Evolutionary conservation across 2,329 filamentous ascomycete species (phyloP).

Genomic region (Elsinoe arachidis): DNA sequence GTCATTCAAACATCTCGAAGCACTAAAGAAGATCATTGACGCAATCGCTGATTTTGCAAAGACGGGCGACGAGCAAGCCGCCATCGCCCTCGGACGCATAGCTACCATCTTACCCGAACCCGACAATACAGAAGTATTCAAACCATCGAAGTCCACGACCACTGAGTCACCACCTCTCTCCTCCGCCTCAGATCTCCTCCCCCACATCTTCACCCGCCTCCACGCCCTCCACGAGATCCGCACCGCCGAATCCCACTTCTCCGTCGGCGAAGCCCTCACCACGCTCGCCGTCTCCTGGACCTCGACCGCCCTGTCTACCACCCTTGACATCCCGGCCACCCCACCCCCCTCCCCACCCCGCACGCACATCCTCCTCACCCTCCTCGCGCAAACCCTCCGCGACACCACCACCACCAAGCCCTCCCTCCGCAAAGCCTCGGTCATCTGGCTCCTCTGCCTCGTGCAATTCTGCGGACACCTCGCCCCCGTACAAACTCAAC

Average conservation of each 20-base stretch:
- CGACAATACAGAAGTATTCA: conserved; percentile 22
- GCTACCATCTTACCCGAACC: conserved; percentile 52
- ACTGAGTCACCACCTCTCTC: conserved; percentile 17
- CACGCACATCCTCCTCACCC: conserved; percentile 38
- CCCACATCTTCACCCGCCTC: conserved; percentile 56
- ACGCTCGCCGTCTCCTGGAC: conserved; percentile 73
- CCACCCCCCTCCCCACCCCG: conserved; percentile 35
- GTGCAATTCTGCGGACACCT: conserved; percentile 83
- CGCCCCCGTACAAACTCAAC: conserved; percentile 59
- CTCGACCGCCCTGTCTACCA: conserved; percentile 66
- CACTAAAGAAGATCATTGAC: conserved; percentile 42
- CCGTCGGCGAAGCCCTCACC: conserved; percentile 79
- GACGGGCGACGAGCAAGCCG: conserved; percentile 72
- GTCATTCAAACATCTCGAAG: conserved; percentile 17
- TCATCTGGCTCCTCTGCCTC: conserved; percentile 88
- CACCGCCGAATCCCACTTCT: conserved; percentile 80
- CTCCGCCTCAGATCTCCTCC: conserved; percentile 32
- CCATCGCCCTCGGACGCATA: conserved; percentile 69
- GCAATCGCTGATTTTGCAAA: conserved; percentile 62
- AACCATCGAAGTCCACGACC: neutral
- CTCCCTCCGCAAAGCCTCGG: conserved; percentile 79
- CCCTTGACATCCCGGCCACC: conserved; percentile 61
- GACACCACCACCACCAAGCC: conserved; percentile 82
- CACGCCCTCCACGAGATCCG: conserved; percentile 75
- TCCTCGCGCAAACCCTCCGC: conserved; percentile 63